These are phyloP conservation scores for Erodium texanum DNA, from an alignment of 441 rosid species.

Conservation along the genomic window DNA sequence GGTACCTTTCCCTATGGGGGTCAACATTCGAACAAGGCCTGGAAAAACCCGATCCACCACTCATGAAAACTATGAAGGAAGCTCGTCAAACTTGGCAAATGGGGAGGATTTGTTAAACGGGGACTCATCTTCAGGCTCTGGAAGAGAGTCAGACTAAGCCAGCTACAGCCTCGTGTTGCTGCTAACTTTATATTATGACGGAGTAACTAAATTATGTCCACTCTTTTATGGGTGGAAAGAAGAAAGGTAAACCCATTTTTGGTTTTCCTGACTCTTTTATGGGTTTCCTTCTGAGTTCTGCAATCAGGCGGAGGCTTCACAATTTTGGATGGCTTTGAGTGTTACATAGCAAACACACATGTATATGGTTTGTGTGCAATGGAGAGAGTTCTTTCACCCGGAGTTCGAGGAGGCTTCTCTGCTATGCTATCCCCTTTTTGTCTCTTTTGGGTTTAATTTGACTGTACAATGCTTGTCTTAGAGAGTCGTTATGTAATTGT, in stretches of 20 bases:
- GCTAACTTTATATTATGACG: constrained; percentile 31
- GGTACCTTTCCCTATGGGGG: constrained; percentile 66
- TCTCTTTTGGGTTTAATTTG: neutral
- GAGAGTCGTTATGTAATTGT: neutral
- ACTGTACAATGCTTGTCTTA: neutral
- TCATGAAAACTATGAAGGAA: constrained; percentile 21
- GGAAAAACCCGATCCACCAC: constrained; percentile 29
- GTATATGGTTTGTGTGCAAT: constrained; percentile 16
- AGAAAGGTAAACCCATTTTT: neutral
- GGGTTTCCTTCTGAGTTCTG: constrained; percentile 13
- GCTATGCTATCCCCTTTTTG: neutral
- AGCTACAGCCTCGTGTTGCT: constrained; percentile 15
- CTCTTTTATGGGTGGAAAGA: constrained; percentile 14
- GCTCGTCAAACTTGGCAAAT: constrained; percentile 17
- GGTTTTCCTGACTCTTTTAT: neutral
- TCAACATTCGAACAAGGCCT: constrained; percentile 39
- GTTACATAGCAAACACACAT: constrained; percentile 5
- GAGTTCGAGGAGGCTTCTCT: constrained; percentile 1
- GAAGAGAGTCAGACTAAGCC: constrained; percentile 20
- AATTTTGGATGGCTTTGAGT: constrained; percentile 31
- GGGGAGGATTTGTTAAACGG: constrained; percentile 30
- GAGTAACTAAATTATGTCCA: constrained; percentile 15
- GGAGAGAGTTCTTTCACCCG: neutral
- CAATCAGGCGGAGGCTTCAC: constrained; percentile 27
- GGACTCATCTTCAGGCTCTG: constrained; percentile 20